Evolutionary conservation across 148 eudicot genomes (phyloP).

Genomic region (Vaccinium vitisidaea): DNA sequence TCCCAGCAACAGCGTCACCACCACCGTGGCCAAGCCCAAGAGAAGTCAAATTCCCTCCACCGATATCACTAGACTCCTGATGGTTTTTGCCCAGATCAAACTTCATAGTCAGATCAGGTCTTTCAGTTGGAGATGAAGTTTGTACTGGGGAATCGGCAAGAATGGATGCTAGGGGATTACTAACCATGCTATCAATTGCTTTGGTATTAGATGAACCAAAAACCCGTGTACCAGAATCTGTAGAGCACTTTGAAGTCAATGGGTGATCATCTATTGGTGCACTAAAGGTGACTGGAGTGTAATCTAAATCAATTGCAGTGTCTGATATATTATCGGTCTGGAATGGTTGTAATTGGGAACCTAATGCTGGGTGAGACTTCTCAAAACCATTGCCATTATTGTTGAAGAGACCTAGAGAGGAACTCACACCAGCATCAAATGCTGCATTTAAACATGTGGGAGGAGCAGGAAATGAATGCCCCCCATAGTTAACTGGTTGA

Average conservation of each 20-base stretch:
- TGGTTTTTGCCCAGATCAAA: conserved; percentile 41
- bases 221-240: conserved; percentile 40
- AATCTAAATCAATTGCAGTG: conserved; percentile 45
- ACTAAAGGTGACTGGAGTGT: conserved; percentile 41
- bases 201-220: conserved; percentile 38
- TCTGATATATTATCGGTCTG: conserved; percentile 50
- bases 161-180: conserved; percentile 59
- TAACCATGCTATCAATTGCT: conserved; percentile 32
- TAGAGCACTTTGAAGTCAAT: conserved; percentile 40
- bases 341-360: conserved; percentile 61
- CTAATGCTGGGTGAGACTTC: conserved; percentile 53
- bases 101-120: conserved; percentile 41
- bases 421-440: conserved; percentile 43
- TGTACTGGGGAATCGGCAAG: conserved; percentile 70
- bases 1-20: conserved; percentile 20
- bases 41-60: conserved; percentile 70
- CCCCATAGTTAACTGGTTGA: conserved; percentile 17
- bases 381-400: conserved; percentile 52
- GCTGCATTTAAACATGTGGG: conserved; percentile 40
- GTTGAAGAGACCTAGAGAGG: conserved; percentile 50
- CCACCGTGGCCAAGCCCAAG: conserved; percentile 56
- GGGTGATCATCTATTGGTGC: conserved; percentile 46
- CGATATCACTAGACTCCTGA: conserved; percentile 46
- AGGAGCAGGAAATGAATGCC: conserved; percentile 24
- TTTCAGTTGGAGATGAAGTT: conserved; percentile 65